Evolutionary conservation across 768 basidiomycete genomes (phyloP).

Genomic region (Amanita subjunquillea): DNA sequence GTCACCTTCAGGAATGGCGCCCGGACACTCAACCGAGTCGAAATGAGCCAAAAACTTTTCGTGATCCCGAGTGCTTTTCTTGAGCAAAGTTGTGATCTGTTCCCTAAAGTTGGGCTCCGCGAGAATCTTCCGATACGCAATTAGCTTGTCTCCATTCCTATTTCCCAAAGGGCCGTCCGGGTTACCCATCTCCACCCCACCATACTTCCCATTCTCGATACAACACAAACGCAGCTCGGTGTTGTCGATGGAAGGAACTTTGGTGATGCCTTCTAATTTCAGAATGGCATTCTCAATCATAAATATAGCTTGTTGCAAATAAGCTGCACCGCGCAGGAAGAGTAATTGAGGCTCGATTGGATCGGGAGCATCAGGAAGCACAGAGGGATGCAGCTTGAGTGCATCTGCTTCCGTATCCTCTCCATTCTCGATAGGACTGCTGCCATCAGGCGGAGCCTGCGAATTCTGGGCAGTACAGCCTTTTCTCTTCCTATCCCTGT

Average conservation of each 20-base stretch:
- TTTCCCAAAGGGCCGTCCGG: constrained; percentile 68
- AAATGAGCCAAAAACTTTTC: constrained; percentile 80
- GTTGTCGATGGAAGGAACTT: constrained; percentile 49
- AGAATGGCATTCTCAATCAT: constrained; percentile 68
- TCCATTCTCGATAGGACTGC: constrained; percentile 36
- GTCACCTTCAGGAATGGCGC: constrained; percentile 25
- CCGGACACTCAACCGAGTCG: constrained; percentile 51
- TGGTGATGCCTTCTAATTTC: constrained; percentile 58
- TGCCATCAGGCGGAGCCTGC: constrained; percentile 61
- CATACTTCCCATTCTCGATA: constrained; percentile 65
- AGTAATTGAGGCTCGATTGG: constrained; percentile 79
- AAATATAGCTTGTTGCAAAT: constrained; percentile 68
- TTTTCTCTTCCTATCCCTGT: constrained; percentile 43
- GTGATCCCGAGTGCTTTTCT: constrained; percentile 76
- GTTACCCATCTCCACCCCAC: constrained; percentile 80
- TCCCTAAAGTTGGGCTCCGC: constrained; percentile 47
- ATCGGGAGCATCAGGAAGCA: constrained; percentile 70
- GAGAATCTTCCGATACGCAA: constrained; percentile 54
- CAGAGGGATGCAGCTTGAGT: constrained; percentile 56
- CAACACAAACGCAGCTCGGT: constrained; percentile 71
- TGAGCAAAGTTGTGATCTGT: constrained; percentile 46
- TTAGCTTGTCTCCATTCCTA: constrained; percentile 43
- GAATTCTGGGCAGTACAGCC: constrained; percentile 38
- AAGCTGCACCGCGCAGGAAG: constrained; percentile 76
- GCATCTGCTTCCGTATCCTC: constrained; percentile 44